Percentiles rank a stretch among this genome's conserved stretches.
Conservation (phyloP, 331 rosid genomes). For the Saraca asoca region DNA sequence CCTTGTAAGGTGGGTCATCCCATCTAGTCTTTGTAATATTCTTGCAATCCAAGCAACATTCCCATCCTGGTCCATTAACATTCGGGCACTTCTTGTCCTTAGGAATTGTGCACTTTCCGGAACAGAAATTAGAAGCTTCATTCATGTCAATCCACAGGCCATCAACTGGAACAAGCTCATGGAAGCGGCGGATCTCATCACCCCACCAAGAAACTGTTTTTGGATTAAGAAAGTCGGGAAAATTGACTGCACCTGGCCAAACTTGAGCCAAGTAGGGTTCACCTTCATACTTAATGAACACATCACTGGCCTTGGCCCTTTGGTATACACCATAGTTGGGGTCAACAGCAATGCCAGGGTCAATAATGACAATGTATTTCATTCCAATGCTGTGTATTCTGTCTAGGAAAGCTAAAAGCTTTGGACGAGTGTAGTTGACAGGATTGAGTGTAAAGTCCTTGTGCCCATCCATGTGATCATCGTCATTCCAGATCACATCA, state of each 20-base stretch:
- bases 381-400: slow-evolving; percentile 73
- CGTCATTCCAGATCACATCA: slow-evolving; percentile 90
- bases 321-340: slow-evolving; percentile 68
- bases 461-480: slow-evolving; percentile 88
- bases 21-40: slow-evolving; percentile 59
- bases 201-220: slow-evolving; percentile 82
- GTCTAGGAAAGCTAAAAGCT: slow-evolving; percentile 64
- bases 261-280: slow-evolving; percentile 85
- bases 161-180: slow-evolving; percentile 88
- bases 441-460: slow-evolving; percentile 81
- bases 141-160: slow-evolving; percentile 99
- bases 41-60: slow-evolving; percentile 66
- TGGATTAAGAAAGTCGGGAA: too few species aligned
- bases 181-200: slow-evolving; percentile 85
- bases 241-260: slow-evolving; percentile 95
- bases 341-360: slow-evolving; percentile 79
- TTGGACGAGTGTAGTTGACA: slow-evolving; percentile 58
- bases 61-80: slow-evolving; percentile 22
- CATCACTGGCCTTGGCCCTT: slow-evolving; percentile 68
- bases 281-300: slow-evolving; percentile 73
- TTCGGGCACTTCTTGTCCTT: slow-evolving; percentile 56
- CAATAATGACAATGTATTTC: slow-evolving; percentile 80
- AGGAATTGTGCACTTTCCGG: slow-evolving; percentile 78
- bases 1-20: slow-evolving; percentile 94
- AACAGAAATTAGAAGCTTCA: slow-evolving; percentile 81